phyloP scores from a whole-genome alignment of 768 basidiomycete species.

The Phanerodontia chrysosporium region DNA sequence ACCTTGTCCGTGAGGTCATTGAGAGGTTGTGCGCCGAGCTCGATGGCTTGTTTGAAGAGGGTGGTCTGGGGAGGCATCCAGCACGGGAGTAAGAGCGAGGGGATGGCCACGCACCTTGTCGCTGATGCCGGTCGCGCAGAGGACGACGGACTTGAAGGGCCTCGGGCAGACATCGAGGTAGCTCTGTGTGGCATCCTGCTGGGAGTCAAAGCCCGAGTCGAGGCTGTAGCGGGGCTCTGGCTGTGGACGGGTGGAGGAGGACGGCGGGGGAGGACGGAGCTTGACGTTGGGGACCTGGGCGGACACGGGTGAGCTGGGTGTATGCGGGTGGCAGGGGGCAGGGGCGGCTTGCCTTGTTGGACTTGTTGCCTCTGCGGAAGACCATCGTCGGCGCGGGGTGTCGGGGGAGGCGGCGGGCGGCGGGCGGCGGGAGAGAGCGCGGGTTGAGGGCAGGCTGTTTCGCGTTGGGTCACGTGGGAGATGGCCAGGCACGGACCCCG shows the following conservation, averaged over 20 bases:
- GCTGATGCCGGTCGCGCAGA: slow-evolving; percentile 74
- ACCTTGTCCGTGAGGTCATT: slow-evolving; percentile 77
- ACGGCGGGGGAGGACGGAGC: slow-evolving; percentile 52
- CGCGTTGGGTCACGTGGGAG: background rate
- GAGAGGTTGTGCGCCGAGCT: slow-evolving; percentile 71
- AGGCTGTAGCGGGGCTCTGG: slow-evolving; percentile 44
- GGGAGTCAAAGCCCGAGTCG: slow-evolving; percentile 42
- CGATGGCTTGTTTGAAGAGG: slow-evolving; percentile 70
- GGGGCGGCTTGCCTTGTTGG: slow-evolving; percentile 45
- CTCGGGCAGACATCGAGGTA: slow-evolving; percentile 42
- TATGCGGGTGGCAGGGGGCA: background rate
- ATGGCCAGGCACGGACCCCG: background rate
- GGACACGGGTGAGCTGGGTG: background rate
- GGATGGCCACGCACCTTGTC: slow-evolving; percentile 68
- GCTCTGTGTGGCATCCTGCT: slow-evolving; percentile 11
- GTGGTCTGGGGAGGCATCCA: slow-evolving; percentile 58
- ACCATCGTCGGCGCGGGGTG: slow-evolving; percentile 6
- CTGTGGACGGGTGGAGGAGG: slow-evolving; percentile 35
- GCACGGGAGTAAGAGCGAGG: background rate
- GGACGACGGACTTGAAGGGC: slow-evolving; percentile 58
- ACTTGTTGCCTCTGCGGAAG: slow-evolving; percentile 56
- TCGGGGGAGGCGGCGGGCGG: background rate
- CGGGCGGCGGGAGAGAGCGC: background rate
- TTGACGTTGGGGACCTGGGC: slow-evolving; percentile 78
- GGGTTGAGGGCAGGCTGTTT: slow-evolving; percentile 6